A percentile compares a stretch with the other conserved stretches of the same genome.
These are phyloP conservation scores for Sporisorium scitamineum DNA, from an alignment of 1,284 basidiomycete species.

Conservation along the genomic window DNA sequence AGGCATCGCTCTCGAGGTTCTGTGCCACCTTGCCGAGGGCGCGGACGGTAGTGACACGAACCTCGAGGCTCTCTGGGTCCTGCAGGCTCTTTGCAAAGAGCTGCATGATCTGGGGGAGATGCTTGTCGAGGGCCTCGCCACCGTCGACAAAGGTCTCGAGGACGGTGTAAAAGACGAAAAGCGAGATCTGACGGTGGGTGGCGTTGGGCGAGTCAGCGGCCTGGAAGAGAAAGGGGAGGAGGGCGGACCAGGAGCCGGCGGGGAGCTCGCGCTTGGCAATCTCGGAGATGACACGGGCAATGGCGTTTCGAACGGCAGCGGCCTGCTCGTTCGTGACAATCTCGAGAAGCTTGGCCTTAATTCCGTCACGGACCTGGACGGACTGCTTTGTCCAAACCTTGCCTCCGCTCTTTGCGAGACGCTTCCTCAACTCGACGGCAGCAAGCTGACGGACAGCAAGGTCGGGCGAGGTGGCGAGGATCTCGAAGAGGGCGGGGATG, in stretches of 20 bases:
- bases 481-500: slow-evolving; percentile 89
- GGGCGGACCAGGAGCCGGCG: slow-evolving; percentile 83
- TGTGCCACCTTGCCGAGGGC: slow-evolving; percentile 92
- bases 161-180: slow-evolving; percentile 90
- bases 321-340: slow-evolving; percentile 82
- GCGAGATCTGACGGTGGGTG: slow-evolving; percentile 87
- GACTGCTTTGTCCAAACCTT: slow-evolving; percentile 85
- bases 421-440: slow-evolving; percentile 97
- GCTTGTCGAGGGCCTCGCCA: slow-evolving; percentile 77
- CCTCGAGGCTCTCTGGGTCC: slow-evolving; percentile 90
- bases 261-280: slow-evolving; percentile 92
- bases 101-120: slow-evolving; percentile 83
- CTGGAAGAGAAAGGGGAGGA: slow-evolving; percentile 88
- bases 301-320: slow-evolving; percentile 80
- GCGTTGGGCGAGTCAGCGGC: slow-evolving; percentile 80
- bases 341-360: slow-evolving; percentile 87
- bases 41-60: slow-evolving; percentile 86
- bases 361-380: slow-evolving; percentile 80
- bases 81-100: slow-evolving; percentile 82
- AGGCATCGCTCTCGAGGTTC: slow-evolving; percentile 90
- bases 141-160: slow-evolving; percentile 89
- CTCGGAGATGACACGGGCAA: slow-evolving; percentile 90
- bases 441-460: slow-evolving; percentile 89
- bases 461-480: slow-evolving; percentile 86
- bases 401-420: slow-evolving; percentile 82